A percentile compares a stretch with the other conserved stretches of the same genome.
Evolutionary conservation across 192 early-diverging fungal genomes (phyloP).

Genomic region (Lobosporangium transversale): DNA sequence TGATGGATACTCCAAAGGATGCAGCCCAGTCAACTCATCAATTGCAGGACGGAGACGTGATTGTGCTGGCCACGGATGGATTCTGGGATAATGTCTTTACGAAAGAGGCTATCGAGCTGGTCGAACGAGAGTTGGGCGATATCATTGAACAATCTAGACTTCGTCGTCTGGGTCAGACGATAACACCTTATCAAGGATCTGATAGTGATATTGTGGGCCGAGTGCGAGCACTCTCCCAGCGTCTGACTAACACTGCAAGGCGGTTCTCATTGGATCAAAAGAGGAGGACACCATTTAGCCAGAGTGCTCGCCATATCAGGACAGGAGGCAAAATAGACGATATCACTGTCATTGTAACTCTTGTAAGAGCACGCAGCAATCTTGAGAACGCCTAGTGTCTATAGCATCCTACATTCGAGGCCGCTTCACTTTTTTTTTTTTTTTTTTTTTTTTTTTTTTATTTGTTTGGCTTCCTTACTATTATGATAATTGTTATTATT

Average conservation of each 20-base stretch:
- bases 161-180: not conserved
- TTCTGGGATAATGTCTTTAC: conserved; percentile 71
- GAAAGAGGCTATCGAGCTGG: conserved; percentile 62
- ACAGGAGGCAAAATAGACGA: conserved; percentile 65
- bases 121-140: conserved; percentile 56
- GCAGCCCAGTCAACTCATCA: conserved; percentile 60
- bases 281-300: conserved; percentile 61
- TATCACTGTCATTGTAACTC: conserved; percentile 65
- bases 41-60: conserved; percentile 67
- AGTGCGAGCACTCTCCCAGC: conserved; percentile 58
- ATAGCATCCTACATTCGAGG: not conserved
- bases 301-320: conserved; percentile 58
- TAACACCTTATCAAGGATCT: not conserved
- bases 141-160: conserved; percentile 24
- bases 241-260: conserved; percentile 63
- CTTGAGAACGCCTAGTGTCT: conserved; percentile 7
- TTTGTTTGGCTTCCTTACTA: not conserved
- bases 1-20: conserved; percentile 67
- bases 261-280: conserved; percentile 60
- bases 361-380: conserved; percentile 46
- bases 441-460: not conserved
- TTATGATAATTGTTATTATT: too few species aligned
- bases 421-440: not conserved
- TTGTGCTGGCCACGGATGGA: conserved; percentile 67
- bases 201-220: conserved; percentile 50